Conservation (phyloP, 1,284 basidiomycete genomes). For the Inonotus hispidus region DNA sequence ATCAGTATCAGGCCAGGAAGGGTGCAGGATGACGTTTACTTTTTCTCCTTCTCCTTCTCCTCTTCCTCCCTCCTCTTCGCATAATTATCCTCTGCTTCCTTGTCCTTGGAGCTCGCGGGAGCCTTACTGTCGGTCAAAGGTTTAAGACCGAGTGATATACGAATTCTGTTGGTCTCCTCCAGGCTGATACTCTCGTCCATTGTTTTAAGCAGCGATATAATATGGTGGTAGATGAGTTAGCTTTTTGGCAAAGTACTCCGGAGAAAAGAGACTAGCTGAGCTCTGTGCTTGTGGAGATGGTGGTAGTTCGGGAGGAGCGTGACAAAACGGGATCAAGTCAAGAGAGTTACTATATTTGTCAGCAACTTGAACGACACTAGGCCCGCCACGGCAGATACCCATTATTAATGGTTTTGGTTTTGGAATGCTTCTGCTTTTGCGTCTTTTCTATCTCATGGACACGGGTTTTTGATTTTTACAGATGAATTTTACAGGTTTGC, state of each 20-base stretch:
- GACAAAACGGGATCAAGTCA: background rate
- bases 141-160: constrained; percentile 90
- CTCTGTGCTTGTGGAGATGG: background rate
- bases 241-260: background rate
- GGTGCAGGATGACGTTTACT: constrained; percentile 40
- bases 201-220: background rate
- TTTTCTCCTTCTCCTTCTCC: constrained; percentile 67
- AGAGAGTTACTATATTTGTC: background rate
- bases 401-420: too few species aligned
- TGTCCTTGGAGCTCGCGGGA: constrained; percentile 65
- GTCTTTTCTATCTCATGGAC: background rate
- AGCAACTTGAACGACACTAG: background rate
- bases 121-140: constrained; percentile 78
- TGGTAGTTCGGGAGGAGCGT: background rate
- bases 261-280: background rate
- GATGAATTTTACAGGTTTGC: constrained; percentile 13
- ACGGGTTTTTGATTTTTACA: background rate
- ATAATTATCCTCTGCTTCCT: constrained; percentile 84
- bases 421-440: too few species aligned
- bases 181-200: constrained; percentile 89
- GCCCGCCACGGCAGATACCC: too few species aligned
- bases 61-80: constrained; percentile 64
- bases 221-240: background rate
- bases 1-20: background rate
- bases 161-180: constrained; percentile 98